Evolutionary conservation across 2,329 filamentous ascomycete species (phyloP).

Genomic region (Penicillium sp.): DNA sequence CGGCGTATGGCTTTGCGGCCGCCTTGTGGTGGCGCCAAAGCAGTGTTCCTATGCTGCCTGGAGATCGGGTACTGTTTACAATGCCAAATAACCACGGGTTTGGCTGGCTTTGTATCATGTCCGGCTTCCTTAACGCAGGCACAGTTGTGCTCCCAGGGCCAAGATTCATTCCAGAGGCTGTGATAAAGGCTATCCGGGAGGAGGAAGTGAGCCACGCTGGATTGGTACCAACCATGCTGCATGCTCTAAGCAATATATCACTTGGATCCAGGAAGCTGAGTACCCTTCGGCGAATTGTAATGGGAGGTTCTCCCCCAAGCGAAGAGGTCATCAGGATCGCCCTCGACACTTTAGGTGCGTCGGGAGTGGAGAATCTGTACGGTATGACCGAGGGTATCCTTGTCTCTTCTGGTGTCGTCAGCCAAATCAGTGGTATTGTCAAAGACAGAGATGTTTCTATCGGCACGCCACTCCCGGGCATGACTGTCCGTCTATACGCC

Average conservation of each 20-base stretch:
- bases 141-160: conserved; percentile 12
- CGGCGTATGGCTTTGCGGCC: conserved; percentile 5
- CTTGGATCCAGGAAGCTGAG: not conserved
- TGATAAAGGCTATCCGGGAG: conserved; percentile 2
- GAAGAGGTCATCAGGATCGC: conserved; percentile 11
- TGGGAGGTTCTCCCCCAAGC: conserved; percentile 11
- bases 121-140: conserved; percentile 8
- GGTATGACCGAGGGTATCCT: conserved; percentile 13
- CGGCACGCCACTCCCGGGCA: not conserved
- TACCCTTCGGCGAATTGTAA: conserved; percentile 5
- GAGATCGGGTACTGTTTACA: conserved; percentile 4
- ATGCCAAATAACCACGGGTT: conserved; percentile 15
- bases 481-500: conserved; percentile 2
- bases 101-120: conserved; percentile 9
- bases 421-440: not conserved
- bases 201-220: conserved; percentile 3
- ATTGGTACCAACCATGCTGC: conserved; percentile 9
- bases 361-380: conserved; percentile 11
- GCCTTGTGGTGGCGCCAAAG: conserved; percentile 4
- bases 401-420: not conserved
- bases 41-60: conserved; percentile 8
- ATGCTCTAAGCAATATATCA: conserved; percentile 2
- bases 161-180: conserved; percentile 6
- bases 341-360: conserved; percentile 7
- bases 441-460: conserved; percentile 1